Conservation (phyloP, 345 rosid genomes). For the Laguncularia racemosa region DNA sequence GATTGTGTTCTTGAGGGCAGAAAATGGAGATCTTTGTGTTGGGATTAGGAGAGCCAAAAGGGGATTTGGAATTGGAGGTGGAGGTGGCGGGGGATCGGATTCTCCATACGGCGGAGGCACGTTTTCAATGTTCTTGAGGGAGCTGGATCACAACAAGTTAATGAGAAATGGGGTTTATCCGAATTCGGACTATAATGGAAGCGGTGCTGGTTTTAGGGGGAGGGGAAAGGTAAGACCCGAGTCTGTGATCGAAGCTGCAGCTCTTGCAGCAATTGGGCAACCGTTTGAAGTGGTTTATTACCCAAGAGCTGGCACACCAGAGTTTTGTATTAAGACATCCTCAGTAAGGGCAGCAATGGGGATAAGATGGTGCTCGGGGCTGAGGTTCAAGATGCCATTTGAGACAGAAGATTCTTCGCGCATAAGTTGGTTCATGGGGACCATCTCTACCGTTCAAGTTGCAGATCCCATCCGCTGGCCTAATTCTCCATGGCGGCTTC, state of each 20-base stretch:
- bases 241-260: constrained; percentile 65
- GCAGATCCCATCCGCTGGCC: constrained; percentile 85
- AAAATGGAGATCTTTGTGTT: constrained; percentile 73
- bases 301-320: constrained; percentile 80
- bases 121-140: constrained; percentile 54
- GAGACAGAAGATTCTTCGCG: constrained; percentile 90
- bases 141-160: constrained; percentile 36
- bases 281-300: constrained; percentile 73
- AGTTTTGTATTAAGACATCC: constrained; percentile 65
- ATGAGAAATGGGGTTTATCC: constrained; percentile 19
- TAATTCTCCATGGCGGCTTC: constrained; percentile 91
- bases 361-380: constrained; percentile 77
- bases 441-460: constrained; percentile 73
- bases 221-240: constrained; percentile 50
- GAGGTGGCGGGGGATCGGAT: constrained; percentile 23
- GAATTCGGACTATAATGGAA: too few relatives aligned
- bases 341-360: constrained; percentile 62
- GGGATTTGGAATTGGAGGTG: constrained; percentile 37
- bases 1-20: constrained; percentile 77
- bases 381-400: constrained; percentile 97
- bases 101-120: constrained; percentile 26
- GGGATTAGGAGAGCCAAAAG: constrained; percentile 83
- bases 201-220: constrained; percentile 2
- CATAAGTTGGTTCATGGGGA: constrained; percentile 99
- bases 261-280: constrained; percentile 56